Percentiles rank a stretch among this genome's conserved stretches.
phyloP scores from a whole-genome alignment of 495 filamentous ascomycete species.

The Lentithecium fluviatile region DNA sequence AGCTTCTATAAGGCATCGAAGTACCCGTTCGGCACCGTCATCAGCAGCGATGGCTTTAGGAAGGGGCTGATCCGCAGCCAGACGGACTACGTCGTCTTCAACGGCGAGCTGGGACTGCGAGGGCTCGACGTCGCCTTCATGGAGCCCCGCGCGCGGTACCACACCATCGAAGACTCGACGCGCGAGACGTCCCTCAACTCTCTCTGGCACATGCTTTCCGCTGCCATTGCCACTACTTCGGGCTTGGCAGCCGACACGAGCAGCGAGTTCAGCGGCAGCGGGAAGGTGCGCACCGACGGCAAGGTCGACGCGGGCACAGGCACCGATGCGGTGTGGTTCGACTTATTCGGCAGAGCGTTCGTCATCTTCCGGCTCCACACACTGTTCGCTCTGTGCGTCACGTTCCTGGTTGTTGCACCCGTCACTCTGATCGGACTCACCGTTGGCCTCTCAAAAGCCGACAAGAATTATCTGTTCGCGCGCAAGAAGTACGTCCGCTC shows the following conservation, averaged over 20 bases:
- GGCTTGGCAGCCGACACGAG: slow-evolving; percentile 68
- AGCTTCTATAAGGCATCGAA: slow-evolving; percentile 66
- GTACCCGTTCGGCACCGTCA: slow-evolving; percentile 79
- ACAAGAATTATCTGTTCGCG: slow-evolving; percentile 83
- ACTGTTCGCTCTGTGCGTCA: slow-evolving; percentile 83
- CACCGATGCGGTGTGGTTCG: slow-evolving; percentile 84
- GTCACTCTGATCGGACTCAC: slow-evolving; percentile 66
- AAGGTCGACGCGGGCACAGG: slow-evolving; percentile 68
- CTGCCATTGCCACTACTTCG: slow-evolving; percentile 69
- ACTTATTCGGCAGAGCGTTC: slow-evolving; percentile 80
- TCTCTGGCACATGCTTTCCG: slow-evolving; percentile 92
- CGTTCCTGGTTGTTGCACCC: slow-evolving; percentile 74
- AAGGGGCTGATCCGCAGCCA: slow-evolving; percentile 72
- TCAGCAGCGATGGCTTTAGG: slow-evolving; percentile 80
- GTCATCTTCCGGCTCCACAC: slow-evolving; percentile 76
- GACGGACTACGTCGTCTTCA: slow-evolving; percentile 88
- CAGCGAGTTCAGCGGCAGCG: slow-evolving; percentile 60
- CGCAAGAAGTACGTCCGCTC: slow-evolving; percentile 57
- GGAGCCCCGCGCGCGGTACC: slow-evolving; percentile 81
- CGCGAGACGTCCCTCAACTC: slow-evolving; percentile 63
- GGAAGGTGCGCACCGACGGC: slow-evolving; percentile 54
- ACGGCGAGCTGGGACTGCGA: slow-evolving; percentile 74
- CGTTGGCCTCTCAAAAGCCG: slow-evolving; percentile 61
- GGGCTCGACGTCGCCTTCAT: slow-evolving; percentile 92
- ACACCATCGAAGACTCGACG: slow-evolving; percentile 86